Conservation (phyloP, 345 rosid genomes). For the Eutrema japonicum region DNA sequence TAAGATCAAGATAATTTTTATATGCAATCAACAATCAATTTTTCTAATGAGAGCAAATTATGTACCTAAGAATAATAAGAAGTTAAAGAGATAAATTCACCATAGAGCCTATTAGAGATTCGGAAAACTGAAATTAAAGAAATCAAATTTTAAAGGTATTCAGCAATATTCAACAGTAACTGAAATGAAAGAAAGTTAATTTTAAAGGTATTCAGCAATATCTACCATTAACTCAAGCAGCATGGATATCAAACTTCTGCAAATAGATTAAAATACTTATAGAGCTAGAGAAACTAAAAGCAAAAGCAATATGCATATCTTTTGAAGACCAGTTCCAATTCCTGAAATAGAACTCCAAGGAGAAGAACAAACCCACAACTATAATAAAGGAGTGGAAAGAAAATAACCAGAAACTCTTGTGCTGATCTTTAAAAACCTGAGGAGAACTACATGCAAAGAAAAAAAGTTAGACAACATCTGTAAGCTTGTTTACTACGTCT, state of each 20-base stretch:
- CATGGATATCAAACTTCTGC: too few species aligned
- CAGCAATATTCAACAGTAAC: too few species aligned
- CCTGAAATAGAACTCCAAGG: not conserved
- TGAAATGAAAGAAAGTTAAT: not conserved
- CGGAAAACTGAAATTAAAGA: not conserved
- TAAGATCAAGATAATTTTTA: not conserved
- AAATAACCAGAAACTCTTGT: not conserved
- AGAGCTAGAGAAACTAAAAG: not conserved
- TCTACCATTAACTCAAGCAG: too few species aligned
- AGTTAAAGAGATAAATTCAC: not conserved
- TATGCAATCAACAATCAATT: not conserved
- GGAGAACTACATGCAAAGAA: constrained; percentile 15
- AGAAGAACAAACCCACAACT: not conserved
- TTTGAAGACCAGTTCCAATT: not conserved
- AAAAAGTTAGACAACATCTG: not conserved
- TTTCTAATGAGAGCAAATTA: not conserved
- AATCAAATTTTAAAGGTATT: not conserved
- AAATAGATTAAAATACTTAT: too few species aligned
- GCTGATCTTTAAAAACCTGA: not conserved
- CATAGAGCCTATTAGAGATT: not conserved
- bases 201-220: not conserved
- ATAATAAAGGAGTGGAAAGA: not conserved
- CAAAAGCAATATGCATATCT: not conserved
- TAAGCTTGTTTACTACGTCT: too few species aligned
- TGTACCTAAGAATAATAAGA: not conserved